These are phyloP conservation scores for Paramyrothecium sp. DNA, from an alignment of 2,329 filamentous ascomycete genomes.

Conservation along the genomic window DNA sequence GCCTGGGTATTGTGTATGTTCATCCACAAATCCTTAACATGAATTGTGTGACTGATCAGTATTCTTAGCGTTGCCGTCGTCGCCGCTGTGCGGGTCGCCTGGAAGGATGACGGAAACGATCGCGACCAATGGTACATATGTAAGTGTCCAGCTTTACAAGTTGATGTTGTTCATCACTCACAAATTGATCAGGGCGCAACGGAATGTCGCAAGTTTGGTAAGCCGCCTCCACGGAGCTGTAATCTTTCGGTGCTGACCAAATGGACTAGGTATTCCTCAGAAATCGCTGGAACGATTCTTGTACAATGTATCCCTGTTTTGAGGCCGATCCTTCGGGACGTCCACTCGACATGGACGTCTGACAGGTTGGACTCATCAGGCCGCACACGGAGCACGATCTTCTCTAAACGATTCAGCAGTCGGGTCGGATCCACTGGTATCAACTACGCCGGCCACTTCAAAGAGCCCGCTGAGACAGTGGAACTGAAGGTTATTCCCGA, in stretches of 20 bases:
- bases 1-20: conserved; percentile 43
- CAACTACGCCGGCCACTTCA: background rate
- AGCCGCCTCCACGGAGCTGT: background rate
- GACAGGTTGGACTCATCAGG: conserved; percentile 14
- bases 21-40: fast-evolving
- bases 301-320: conserved; percentile 53
- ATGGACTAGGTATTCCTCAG: conserved; percentile 40
- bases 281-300: conserved; percentile 52
- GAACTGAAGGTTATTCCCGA: background rate
- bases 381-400: conserved; percentile 11
- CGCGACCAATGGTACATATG: conserved; percentile 47
- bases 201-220: conserved; percentile 22
- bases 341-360: conserved; percentile 20
- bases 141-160: conserved; percentile 10
- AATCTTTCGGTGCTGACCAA: no score
- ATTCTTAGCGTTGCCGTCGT: conserved; percentile 40
- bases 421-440: background rate
- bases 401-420: background rate
- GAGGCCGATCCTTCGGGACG: conserved; percentile 38
- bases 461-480: background rate
- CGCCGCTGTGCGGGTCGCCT: conserved; percentile 44
- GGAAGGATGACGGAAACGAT: conserved; percentile 46
- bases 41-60: background rate
- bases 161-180: background rate
- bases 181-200: conserved; percentile 17